Evolutionary conservation across 495 filamentous ascomycete genomes (phyloP).

Genomic region (Tetracladium marchalianum): DNA sequence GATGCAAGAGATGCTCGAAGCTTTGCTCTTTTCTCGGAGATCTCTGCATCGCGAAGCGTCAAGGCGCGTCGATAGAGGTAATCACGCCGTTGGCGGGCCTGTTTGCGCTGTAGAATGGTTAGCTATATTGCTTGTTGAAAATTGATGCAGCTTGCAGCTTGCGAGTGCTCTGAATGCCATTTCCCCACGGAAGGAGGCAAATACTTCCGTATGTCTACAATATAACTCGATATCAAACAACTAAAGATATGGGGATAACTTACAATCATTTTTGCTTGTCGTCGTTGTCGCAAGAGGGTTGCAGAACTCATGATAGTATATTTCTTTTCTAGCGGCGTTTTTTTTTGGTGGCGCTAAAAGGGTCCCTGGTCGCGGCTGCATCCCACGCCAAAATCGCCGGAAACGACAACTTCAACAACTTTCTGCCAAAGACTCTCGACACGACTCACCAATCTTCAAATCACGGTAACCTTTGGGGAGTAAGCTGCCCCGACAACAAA

Average conservation of each 20-base stretch:
- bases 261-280: conserved; percentile 24
- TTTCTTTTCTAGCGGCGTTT: no score
- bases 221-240: not conserved
- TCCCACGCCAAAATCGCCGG: not conserved
- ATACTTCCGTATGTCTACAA: not conserved
- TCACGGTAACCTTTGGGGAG: no score
- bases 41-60: conserved; percentile 82
- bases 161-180: not conserved
- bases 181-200: not conserved
- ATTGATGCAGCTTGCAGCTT: not conserved
- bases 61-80: conserved; percentile 83
- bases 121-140: conserved; percentile 13
- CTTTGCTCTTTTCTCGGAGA: conserved; percentile 79
- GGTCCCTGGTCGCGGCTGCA: not conserved
- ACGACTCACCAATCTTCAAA: not conserved
- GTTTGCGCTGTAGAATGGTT: conserved; percentile 38
- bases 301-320: no score
- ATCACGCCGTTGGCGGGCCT: conserved; percentile 80
- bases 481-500: not conserved
- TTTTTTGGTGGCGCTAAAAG: no score
- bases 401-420: not conserved
- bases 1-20: conserved; percentile 75
- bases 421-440: not conserved
- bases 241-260: conserved; percentile 8
- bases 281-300: not conserved